Evolutionary conservation across 78 protist genomes (phyloP).

Genomic region (Dictyostelium citrinum): DNA sequence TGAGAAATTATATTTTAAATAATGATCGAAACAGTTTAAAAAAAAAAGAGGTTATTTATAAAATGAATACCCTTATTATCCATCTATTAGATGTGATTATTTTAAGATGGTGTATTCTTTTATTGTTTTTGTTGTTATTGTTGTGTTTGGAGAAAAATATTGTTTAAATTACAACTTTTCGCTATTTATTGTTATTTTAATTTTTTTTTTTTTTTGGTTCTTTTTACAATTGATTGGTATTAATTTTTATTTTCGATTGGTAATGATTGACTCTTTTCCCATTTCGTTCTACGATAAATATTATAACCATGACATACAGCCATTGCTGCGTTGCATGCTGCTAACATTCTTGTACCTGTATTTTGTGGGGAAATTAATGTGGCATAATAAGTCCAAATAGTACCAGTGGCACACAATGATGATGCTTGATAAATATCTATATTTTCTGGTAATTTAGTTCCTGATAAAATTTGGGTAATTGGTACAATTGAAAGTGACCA

Average conservation of each 20-base stretch:
- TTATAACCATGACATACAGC: slow-evolving; percentile 67
- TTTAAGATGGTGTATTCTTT: too few relatives aligned
- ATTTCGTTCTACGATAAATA: slow-evolving; percentile 17
- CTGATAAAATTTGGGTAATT: slow-evolving; percentile 52
- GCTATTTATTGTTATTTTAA: not conserved
- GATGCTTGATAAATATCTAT: slow-evolving; percentile 44
- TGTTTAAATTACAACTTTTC: not conserved
- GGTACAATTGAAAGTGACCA: slow-evolving; percentile 73
- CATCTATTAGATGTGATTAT: too few relatives aligned
- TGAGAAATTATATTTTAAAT: too few relatives aligned
- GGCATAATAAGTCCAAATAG: slow-evolving; percentile 79
- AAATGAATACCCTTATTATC: too few relatives aligned
- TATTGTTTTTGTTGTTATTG: too few relatives aligned
- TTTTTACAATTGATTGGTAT: too few relatives aligned
- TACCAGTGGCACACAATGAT: slow-evolving; percentile 42
- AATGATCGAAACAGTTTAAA: too few relatives aligned
- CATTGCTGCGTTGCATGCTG: slow-evolving; percentile 67
- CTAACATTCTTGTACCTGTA: slow-evolving; percentile 77
- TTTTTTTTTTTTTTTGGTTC: not conserved
- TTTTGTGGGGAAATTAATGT: slow-evolving; percentile 81
- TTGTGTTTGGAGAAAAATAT: too few relatives aligned
- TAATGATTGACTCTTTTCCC: not conserved
- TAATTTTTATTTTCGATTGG: not conserved
- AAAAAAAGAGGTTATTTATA: too few relatives aligned
- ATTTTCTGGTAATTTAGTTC: slow-evolving; percentile 52